Evolutionary conservation across 257 asterid genomes (phyloP), one percentile per base, ranked within the genome.

Genomic region (Fraxinus cuspidata): DNA sequence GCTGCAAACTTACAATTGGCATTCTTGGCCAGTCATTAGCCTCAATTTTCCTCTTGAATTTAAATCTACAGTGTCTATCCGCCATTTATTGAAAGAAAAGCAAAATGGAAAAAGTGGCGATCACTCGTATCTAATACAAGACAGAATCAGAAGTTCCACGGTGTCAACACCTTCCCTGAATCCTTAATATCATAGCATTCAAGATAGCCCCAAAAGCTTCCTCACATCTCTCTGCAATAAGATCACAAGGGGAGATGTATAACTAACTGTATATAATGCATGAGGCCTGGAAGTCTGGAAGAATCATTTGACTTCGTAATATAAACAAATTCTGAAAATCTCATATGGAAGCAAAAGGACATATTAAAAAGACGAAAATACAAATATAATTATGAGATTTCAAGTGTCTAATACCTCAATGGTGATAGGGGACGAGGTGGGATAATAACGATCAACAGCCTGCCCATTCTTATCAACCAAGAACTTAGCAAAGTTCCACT

Each of bases 401-500:
- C 47, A 23, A 16, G 67, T 71, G n/a, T 53, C 44, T 7, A 1
- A 27, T 88, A 85, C 97, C 92, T 92, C 97, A 18, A 92, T 84
- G 8, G 93, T 89, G 13, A 92, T 90, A 83, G 97, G 92, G 13
- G 94, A 86, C 4, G 97, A 87, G 7, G 97, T 90, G 70, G 97
- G 98, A 76, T 89, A 88, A 81, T 90, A 90, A 35, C 98, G 96
- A 80, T 89, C 91, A 31, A 87, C 92, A 6, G 87, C 83, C 74
- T 88, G 97, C 12, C 96, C 98, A 15, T 87, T 85, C 85, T 78
- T 86, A 76, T 94, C 93, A 25, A 91, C 90, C 82, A 94, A 83
- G 85, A 94, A 94, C 86, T 90, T 92, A 0, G 97, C 90, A 12
- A 94, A 94, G 49, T 94, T 94, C 97, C 98, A 94, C 79, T 94